Percentiles rank a stretch among this genome's conserved stretches.
phyloP scores from a whole-genome alignment of 306 rosid genomes.

The Lithocarpus polystachyus region DNA sequence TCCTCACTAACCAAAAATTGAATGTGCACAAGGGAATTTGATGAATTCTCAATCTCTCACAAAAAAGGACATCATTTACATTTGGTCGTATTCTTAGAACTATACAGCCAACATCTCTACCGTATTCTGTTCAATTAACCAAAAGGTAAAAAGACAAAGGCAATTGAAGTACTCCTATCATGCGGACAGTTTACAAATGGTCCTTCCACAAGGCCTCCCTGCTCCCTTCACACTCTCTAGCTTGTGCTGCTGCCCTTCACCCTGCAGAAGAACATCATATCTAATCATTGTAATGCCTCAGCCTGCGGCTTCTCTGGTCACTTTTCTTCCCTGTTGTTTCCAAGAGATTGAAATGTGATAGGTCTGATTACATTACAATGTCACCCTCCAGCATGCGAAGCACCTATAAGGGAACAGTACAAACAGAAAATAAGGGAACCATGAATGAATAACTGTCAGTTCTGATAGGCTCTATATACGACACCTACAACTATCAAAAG shows the following conservation, averaged over 20 bases:
- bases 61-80: neutral
- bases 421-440: neutral
- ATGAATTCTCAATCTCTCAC: neutral
- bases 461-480: neutral
- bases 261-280: neutral
- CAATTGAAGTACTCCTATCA: neutral
- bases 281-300: neutral
- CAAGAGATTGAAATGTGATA: conserved; percentile 8
- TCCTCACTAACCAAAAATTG: neutral
- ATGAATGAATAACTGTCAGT: neutral
- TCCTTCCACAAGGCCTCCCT: neutral
- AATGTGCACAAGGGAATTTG: neutral
- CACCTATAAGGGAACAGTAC: conserved; percentile 41
- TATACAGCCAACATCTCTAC: neutral
- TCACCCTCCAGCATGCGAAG: conserved; percentile 91
- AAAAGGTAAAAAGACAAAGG: conserved; percentile 1
- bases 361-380: conserved; percentile 36
- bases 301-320: conserved; percentile 7
- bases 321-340: neutral
- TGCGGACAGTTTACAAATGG: neutral
- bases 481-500: too few species aligned
- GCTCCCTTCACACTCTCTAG: neutral
- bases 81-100: neutral
- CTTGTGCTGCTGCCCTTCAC: neutral
- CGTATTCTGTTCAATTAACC: neutral